Evolutionary conservation across 163 green algal genomes (phyloP), one percentile per base, ranked within the genome.

Genomic region (Coccomyxa subellipsoidea): DNA sequence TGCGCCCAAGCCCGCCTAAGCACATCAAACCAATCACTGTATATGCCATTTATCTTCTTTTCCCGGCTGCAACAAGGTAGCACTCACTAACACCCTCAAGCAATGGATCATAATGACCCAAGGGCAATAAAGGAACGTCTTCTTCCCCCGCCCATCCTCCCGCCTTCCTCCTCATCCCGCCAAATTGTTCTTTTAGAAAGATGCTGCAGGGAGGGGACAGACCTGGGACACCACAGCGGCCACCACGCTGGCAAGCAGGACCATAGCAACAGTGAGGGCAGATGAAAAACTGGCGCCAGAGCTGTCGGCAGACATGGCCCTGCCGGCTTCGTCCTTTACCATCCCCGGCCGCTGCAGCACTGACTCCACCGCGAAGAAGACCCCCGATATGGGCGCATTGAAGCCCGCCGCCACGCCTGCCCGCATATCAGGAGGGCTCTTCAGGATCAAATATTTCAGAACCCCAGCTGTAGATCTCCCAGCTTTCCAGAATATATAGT

Each of bases 291-390:
- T 59, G 5, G 47, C 47, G 78, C 88, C 21, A 77, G 77, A 2
- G 83, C 71, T 77, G 87, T 92, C 39, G 6, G 59, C 35, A 1
- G 36, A 54, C 27, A 53, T 34, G 31, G 36, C 8, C 29, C 72
- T 53, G 36, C 66, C 78, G 2, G 2, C 36, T 78, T 76, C 31
- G 36, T 85, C 76, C 73, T 70, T 76, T 5, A 40, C 29, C 3
- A 71, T 54, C 40, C 38, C 70, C 70, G 84, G 78, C 89, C 85
- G 32, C 54, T 91, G 81, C 87, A 98, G 89, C 47, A 98, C 93
- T 40, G 93, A 97, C 88, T 99, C 96, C 10, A 98, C 90, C 7
- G 95, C 96, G 83, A 99, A 99, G 81, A 99, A 97, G 0, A 96
- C 93, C 2, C 95, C 96, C 3, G 93, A 87, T 21, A 98, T 95